phyloP scores from a whole-genome alignment of 2,329 filamentous ascomycete genomes.

The Simplicillium sp. region DNA sequence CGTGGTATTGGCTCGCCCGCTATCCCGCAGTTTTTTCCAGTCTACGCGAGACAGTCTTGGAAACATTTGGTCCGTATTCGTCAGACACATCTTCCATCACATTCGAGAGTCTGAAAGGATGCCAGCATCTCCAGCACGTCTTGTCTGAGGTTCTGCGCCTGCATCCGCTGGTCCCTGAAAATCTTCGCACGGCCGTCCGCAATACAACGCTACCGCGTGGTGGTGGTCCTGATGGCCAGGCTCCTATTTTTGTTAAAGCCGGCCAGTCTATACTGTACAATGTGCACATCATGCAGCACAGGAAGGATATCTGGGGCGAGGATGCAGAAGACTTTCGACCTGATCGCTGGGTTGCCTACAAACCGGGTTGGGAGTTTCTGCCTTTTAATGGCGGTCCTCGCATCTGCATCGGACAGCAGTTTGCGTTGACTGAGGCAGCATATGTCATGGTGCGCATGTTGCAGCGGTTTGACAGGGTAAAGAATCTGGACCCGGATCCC shows the following conservation, averaged over 20 bases:
- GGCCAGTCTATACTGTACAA: constrained; percentile 31
- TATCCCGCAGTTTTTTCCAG: constrained; percentile 23
- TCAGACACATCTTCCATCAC: constrained; percentile 15
- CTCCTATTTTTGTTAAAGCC: constrained; percentile 38
- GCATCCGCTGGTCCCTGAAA: constrained; percentile 13
- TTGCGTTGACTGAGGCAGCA: constrained; percentile 14
- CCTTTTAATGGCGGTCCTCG: constrained; percentile 18
- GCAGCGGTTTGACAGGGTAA: constrained; percentile 5
- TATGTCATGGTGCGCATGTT: constrained; percentile 12
- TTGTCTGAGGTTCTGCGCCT: constrained; percentile 14
- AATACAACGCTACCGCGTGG: constrained; percentile 42
- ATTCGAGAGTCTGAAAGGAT: constrained; percentile 14
- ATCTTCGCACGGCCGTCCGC: constrained; percentile 11
- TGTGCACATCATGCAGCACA: constrained; percentile 23
- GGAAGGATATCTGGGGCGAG: constrained; percentile 26
- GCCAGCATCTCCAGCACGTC: constrained; percentile 15
- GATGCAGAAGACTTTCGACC: constrained; percentile 30
- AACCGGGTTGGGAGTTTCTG: constrained; percentile 16
- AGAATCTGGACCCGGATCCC: neutral
- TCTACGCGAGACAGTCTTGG: constrained; percentile 29
- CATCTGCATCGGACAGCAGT: constrained; percentile 18
- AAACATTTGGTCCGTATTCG: constrained; percentile 38
- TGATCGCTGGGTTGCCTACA: constrained; percentile 23
- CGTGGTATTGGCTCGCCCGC: constrained; percentile 29
- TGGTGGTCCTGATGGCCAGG: constrained; percentile 35